phyloP scores from a whole-genome alignment of 2,329 filamentous ascomycete species.

The Botrytis galanthina region DNA sequence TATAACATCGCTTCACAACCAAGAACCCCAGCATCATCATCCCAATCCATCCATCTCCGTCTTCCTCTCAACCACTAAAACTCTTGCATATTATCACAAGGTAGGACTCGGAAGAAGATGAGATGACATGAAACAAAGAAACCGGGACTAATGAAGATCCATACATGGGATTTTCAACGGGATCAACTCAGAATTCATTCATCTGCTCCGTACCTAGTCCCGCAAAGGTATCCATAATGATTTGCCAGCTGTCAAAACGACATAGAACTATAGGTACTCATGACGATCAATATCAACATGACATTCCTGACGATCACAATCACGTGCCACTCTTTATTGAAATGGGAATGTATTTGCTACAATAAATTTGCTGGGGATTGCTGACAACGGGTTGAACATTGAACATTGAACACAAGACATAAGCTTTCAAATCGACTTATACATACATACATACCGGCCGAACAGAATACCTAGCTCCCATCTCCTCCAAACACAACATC shows the following conservation, averaged over 20 bases:
- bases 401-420: background rate
- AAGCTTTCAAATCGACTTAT: background rate
- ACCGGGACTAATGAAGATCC: background rate
- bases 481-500: background rate
- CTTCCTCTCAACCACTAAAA: background rate
- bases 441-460: background rate
- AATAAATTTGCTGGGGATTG: background rate
- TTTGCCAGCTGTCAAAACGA: background rate
- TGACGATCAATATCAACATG: background rate
- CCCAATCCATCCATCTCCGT: slow-evolving; percentile 1
- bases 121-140: slow-evolving; percentile 1
- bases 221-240: no score
- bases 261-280: no score
- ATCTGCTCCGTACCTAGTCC: background rate
- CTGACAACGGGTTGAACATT: background rate
- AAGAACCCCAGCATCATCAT: background rate
- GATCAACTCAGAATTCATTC: background rate
- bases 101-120: background rate
- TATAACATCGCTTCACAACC: background rate
- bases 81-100: background rate
- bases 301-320: background rate
- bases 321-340: background rate
- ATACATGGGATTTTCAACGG: background rate
- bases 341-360: background rate
- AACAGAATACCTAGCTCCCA: background rate